Evolutionary conservation across 2,329 filamentous ascomycete genomes (phyloP), one percentile per base, ranked within the genome.

Genomic region (Phyllachora maydis): DNA sequence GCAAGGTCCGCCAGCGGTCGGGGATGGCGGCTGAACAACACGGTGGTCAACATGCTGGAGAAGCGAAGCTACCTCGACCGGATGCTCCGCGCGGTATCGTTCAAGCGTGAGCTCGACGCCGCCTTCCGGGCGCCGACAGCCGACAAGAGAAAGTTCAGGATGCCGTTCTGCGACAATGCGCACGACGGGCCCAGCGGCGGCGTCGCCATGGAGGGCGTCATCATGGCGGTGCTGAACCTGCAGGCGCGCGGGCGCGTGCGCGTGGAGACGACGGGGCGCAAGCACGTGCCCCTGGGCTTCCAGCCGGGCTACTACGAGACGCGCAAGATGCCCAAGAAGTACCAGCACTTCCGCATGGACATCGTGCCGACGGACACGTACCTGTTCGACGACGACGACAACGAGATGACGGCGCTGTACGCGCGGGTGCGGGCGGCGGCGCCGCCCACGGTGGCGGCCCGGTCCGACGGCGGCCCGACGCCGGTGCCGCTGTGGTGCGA

Each of bases 401-500:
- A n/a, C n/a, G 40, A 48, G 4, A 40, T 58, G 3, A 35, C 60
- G 3, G 30, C 26, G 9, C 26, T 41, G n/a, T 26, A 31, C 10
- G 12, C 23, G 8, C 32, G 30, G 11, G 28, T 45, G 3, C 38
- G 41, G 10, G 43, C 50, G 6, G 33, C 33, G 5, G 25, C 30
- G 2, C 46, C 65, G 2, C 60, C 60, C 0, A 38, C 37, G 0
- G n/a, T n/a, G n/a, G n/a, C n/a, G n/a, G n/a, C n/a, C n/a, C n/a
- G n/a, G n/a, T n/a, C n/a, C n/a, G 29, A 39, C 9, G 52, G 55
- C 1, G 44, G 49, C 3, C 37, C 35, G 4, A 52, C 54, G 8
- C 59, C 64, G 19, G 49, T 78, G 4, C 76, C 76, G 0, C 58
- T 78, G 24, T 83, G 76, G 76, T 61, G 66, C 24, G 70, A 74